These are phyloP conservation scores for Neurospora sp. DNA, from an alignment of 2,329 filamentous ascomycete species.

Conservation along the genomic window DNA sequence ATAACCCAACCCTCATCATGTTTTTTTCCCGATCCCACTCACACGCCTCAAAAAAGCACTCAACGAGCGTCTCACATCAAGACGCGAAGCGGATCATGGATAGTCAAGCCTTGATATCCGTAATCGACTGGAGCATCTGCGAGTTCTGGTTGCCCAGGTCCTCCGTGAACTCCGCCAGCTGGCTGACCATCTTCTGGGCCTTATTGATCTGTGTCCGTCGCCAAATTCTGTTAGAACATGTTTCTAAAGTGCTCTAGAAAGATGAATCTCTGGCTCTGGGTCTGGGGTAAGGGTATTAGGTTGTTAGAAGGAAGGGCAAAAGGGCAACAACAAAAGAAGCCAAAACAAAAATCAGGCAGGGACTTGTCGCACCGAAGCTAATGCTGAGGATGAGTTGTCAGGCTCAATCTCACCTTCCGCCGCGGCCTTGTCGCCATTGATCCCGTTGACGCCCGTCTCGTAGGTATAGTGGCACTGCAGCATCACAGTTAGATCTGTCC, in stretches of 20 bases:
- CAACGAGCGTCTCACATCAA: neutral
- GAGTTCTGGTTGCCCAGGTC: conserved; percentile 21
- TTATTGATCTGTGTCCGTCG: conserved; percentile 21
- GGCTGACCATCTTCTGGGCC: conserved; percentile 18
- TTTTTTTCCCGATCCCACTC: neutral
- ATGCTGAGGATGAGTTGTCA: conserved; percentile 54
- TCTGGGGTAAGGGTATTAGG: conserved; percentile 3
- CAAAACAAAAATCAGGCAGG: conserved; percentile 26
- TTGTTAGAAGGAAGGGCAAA: conserved; percentile 1
- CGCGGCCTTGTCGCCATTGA: conserved; percentile 23
- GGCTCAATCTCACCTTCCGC: conserved; percentile 50
- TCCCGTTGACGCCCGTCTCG: conserved; percentile 20
- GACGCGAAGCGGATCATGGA: neutral
- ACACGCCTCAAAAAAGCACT: neutral
- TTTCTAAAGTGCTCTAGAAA: neutral
- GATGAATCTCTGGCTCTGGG: neutral
- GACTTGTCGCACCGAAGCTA: conserved; percentile 56
- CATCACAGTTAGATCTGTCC: conserved; percentile 36
- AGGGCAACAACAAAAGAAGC: conserved; percentile 15
- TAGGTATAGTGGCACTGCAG: conserved; percentile 43
- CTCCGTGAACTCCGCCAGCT: conserved; percentile 21
- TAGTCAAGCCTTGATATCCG: conserved; percentile 12
- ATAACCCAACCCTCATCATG: neutral
- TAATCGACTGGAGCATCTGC: conserved; percentile 17
- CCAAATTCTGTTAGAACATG: conserved; percentile 9